Evolutionary conservation across 2,329 filamentous ascomycete genomes (phyloP).

Genomic region (Pseudogymnoascus sp.): DNA sequence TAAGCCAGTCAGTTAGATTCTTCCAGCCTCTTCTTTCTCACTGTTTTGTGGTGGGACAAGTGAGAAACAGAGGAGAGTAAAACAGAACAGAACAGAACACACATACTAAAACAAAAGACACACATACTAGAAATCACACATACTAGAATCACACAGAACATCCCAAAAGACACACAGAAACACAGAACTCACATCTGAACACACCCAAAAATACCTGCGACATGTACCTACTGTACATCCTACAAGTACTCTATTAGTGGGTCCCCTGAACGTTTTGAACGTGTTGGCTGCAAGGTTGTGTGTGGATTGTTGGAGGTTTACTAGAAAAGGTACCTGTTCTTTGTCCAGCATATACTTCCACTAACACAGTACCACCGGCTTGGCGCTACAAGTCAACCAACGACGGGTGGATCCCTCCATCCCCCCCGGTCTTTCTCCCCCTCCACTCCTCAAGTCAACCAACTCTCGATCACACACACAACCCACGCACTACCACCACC

Average conservation of each 20-base stretch:
- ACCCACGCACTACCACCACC: background rate
- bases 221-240: no score
- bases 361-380: background rate
- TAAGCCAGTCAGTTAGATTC: no score
- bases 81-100: no score
- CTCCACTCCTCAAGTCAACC: background rate
- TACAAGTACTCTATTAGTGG: background rate
- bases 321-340: background rate
- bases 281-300: background rate
- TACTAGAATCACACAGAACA: no score
- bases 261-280: background rate
- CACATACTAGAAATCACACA: no score
- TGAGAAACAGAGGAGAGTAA: no score
- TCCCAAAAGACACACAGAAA: no score
- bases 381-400: constrained; percentile 8
- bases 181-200: no score
- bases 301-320: background rate
- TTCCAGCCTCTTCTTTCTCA: no score
- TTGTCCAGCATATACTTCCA: background rate
- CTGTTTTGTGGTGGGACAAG: no score
- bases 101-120: no score
- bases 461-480: background rate
- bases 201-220: no score
- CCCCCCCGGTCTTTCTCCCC: background rate
- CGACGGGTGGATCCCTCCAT: background rate